phyloP scores from a whole-genome alignment of 2,329 filamentous ascomycete genomes.

The Epichloe sylvatica region DNA sequence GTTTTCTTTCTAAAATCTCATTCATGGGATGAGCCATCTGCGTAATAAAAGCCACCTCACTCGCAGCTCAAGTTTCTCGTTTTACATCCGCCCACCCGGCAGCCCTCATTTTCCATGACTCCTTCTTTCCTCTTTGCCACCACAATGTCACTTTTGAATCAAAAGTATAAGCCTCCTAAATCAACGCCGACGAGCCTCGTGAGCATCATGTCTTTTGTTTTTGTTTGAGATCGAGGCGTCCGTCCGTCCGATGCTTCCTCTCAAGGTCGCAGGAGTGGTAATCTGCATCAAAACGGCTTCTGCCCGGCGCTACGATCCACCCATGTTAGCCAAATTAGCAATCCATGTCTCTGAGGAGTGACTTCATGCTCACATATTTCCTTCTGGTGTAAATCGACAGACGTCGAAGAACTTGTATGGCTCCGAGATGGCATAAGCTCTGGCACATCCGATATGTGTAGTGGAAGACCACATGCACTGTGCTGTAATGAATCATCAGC shows the following conservation, averaged over 20 bases:
- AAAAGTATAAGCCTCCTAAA: no score
- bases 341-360: no score
- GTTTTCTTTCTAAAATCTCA: no score
- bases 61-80: background rate
- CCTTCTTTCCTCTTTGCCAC: background rate
- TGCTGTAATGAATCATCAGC: slow-evolving; percentile 11
- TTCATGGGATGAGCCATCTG: background rate
- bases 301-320: slow-evolving; percentile 14
- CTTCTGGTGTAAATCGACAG: slow-evolving; percentile 21
- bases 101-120: no score
- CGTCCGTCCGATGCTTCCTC: background rate
- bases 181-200: no score
- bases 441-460: slow-evolving; percentile 21
- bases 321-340: background rate
- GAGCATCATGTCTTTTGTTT: background rate
- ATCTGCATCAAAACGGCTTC: slow-evolving; percentile 11
- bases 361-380: slow-evolving; percentile 19
- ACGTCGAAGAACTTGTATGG: slow-evolving; percentile 21
- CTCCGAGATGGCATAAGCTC: slow-evolving; percentile 17
- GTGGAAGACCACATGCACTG: slow-evolving; percentile 23
- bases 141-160: background rate
- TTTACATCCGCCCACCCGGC: background rate
- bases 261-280: background rate
- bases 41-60: background rate
- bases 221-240: slow-evolving; percentile 13